Percentiles rank a stretch among this genome's conserved stretches.
These are phyloP conservation scores for Xenoacremonium recifei DNA, from an alignment of 2,329 filamentous ascomycete genomes.

Conservation along the genomic window DNA sequence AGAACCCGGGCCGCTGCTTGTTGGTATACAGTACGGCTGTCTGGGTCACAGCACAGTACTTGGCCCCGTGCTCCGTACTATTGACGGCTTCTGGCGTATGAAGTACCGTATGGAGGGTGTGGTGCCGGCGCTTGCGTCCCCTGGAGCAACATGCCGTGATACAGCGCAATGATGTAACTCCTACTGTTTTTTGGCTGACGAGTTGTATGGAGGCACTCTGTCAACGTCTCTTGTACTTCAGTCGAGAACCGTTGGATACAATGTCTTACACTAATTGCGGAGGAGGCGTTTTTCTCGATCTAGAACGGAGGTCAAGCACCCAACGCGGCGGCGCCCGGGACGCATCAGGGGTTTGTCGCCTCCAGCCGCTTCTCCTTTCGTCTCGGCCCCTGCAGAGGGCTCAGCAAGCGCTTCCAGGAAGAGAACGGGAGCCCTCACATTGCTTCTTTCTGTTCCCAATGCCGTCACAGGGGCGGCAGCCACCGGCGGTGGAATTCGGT, in stretches of 20 bases:
- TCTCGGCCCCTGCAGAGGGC: slow-evolving; percentile 2
- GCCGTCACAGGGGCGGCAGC: slow-evolving; percentile 15
- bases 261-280: slow-evolving; percentile 9
- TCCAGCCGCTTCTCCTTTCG: slow-evolving; percentile 12
- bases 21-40: slow-evolving; percentile 6
- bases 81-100: too few relatives aligned
- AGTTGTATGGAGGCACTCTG: too few relatives aligned
- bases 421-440: slow-evolving; percentile 4
- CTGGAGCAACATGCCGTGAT: too few relatives aligned
- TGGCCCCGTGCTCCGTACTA: too few relatives aligned
- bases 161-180: too few relatives aligned
- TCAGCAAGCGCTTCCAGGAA: slow-evolving; percentile 3
- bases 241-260: slow-evolving; percentile 11
- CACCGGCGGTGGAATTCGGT: slow-evolving; percentile 8
- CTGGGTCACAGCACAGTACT: too few relatives aligned
- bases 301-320: slow-evolving; percentile 19
- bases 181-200: too few relatives aligned
- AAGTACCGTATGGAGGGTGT: too few relatives aligned
- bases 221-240: slow-evolving; percentile 1
- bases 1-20: slow-evolving; percentile 8
- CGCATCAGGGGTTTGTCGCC: slow-evolving; percentile 5
- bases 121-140: too few relatives aligned
- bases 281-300: slow-evolving; percentile 20
- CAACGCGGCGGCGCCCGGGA: slow-evolving; percentile 13
- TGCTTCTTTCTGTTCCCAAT: slow-evolving; percentile 6